Base-by-base conservation (phyloP, 2,329 filamentous ascomycete species). In the Arthrobotrys entomopaga region DNA sequence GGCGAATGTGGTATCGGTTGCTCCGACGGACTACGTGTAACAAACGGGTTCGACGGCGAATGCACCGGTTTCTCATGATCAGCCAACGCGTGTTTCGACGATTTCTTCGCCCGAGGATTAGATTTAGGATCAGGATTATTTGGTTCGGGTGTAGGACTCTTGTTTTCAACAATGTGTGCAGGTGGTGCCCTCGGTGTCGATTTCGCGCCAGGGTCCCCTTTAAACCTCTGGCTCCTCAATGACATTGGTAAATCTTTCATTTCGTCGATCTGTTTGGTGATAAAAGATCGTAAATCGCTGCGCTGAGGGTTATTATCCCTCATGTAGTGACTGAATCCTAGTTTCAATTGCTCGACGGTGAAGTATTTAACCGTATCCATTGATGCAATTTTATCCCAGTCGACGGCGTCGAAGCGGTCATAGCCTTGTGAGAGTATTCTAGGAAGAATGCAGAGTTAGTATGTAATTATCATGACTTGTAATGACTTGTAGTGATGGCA, bases 391-490 rank as follows among this genome's bases (percentile, higher is more conserved):
- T 74, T 67, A 24, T 74, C 57, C 70, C 70, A 74, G 43, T 74
- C 57, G 16, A 74, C 60, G 11, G 57, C 58, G 1, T 56, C 70
- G 0, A 67, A 63, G 7, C 50, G 50, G 15, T 67, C 58, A 16
- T 74, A 74, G 22, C 63, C 50, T 46, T 67, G 70, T 5, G 59
- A 34, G 15, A 63, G 65, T 6, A 74, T 64, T 52, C 70, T 74
- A 19, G 20, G 10, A 43, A 49, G 24, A 3, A 40, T 57, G 7
- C 7, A 1, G 29, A 1, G 60, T 65, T 56, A 65, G 60, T 49
- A 22, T 16, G n/a, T 16, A 1, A 49, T 65, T 56, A 65, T 49
- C 38, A 22, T 16, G n/a, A 5, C 2, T n/a, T 29, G 19, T 26
- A 4, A 10, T 15, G 7, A n/a, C 46, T 8, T n/a, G 11, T 6